Base-by-base conservation (phyloP, 441 rosid species). In the Populus hybrid region DNA sequence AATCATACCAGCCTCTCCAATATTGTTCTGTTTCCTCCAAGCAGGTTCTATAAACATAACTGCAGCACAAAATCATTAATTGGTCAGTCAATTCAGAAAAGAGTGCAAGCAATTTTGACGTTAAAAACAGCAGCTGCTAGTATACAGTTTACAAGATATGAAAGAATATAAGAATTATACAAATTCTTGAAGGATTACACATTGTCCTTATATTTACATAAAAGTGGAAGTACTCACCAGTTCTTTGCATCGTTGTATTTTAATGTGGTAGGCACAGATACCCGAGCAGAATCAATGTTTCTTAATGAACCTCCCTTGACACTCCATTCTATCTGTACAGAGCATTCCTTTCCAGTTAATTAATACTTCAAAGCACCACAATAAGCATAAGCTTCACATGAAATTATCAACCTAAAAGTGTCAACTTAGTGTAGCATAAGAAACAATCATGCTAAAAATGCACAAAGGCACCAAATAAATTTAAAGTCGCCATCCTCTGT, bases 1-100 rank as follows among this genome's bases (percentile, higher is more conserved):
- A 83, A 74, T 40, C 77, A 80, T 91, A 96, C 98, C 99, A 94
- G 87, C 91, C 92, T 89, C 87, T 94, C 99, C 99, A 96, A 78
- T 94, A 92, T 84, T 95, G 90, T 78, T 95, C 99, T 70, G 98
- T 93, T 85, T 90, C 92, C 82, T 84, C 93, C 61, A 95, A 79
- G 61, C 77, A 87, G 66, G 99, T 83, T 74, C 97, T 90, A 78
- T 91, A 84, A 70, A 90, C 87, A 74, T 89, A 95, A 84, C 99
- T 93, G 86, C 84, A 84, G 70, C 64, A 82, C 40, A 77, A 65
- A 38, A 53, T 72, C 78, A 82, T 68, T 63, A 79, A 14, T 31
- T 16, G 20, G 74, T 42, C 73, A 4, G 56, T 79, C 76, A 79
- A 75, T 69, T 11, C 16, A 36, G 35, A 23, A n/a, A 33, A 11